These are phyloP conservation scores for Telopea speciosissima DNA, from an alignment of 177 flowering plant genomes.

Conservation along the genomic window DNA sequence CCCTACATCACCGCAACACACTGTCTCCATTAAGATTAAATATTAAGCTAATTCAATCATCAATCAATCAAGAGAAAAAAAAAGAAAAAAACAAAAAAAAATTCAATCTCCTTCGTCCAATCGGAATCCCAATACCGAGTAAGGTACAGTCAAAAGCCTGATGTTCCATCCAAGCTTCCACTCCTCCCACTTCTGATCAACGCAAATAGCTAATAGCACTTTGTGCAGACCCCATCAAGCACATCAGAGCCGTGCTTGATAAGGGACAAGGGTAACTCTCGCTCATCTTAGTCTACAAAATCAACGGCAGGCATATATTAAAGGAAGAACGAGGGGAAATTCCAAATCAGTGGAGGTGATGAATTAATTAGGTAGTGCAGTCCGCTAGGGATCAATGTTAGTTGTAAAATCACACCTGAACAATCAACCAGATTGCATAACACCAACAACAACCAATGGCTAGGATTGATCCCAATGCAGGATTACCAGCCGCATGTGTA, in stretches of 20 bases:
- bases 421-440: conserved; percentile 37
- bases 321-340: no score
- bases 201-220: no score
- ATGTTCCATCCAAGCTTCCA: conserved; percentile 58
- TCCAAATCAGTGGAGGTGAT: neutral
- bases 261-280: conserved; percentile 37
- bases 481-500: conserved; percentile 15
- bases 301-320: no score
- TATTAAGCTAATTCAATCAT: no score
- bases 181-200: no score
- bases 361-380: neutral
- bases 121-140: conserved; percentile 19
- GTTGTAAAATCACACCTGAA: conserved; percentile 42
- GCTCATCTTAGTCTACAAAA: conserved; percentile 39
- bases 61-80: no score
- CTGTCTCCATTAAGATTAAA: neutral
- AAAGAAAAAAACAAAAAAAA: no score
- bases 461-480: conserved; percentile 29
- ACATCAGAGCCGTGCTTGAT: no score
- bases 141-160: conserved; percentile 44
- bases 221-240: no score
- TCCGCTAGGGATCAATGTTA: no score
- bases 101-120: neutral
- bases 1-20: no score
- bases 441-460: conserved; percentile 32